A percentile compares a stretch with the other conserved stretches of the same genome.
These are phyloP conservation scores for Solanum hybrid DNA, from an alignment of 305 asterid genomes.

Conservation along the genomic window DNA sequence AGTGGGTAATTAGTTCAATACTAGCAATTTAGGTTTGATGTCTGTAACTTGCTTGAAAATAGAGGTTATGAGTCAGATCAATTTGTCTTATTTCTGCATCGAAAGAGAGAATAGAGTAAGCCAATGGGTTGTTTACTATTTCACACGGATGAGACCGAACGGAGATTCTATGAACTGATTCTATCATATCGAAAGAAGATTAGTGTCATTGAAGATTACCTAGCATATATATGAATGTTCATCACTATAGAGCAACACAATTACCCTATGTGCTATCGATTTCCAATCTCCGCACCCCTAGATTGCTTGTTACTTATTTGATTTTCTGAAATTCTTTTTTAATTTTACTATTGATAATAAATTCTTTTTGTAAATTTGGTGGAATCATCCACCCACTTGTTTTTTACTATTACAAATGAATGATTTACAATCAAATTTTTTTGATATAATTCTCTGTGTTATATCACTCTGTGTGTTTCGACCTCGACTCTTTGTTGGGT, in stretches of 20 bases:
- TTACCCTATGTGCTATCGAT: not conserved
- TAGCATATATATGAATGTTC: not conserved
- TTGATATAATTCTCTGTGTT: not conserved
- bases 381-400: not conserved
- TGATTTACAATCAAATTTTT: not conserved
- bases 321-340: too few species aligned
- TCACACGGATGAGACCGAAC: not conserved
- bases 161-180: not conserved
- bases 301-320: not conserved
- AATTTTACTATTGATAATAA: not conserved
- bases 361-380: not conserved
- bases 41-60: not conserved
- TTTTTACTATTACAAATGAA: not conserved
- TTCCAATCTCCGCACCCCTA: not conserved
- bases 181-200: not conserved
- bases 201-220: not conserved
- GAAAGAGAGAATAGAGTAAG: not conserved
- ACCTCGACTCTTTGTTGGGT: not conserved
- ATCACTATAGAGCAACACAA: not conserved
- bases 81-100: not conserved
- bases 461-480: not conserved
- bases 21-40: not conserved
- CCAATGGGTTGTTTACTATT: not conserved
- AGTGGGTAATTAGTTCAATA: not conserved
- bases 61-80: not conserved